Evolutionary conservation across 1,139 yeast species (phyloP), one percentile per base, ranked within the genome.

Genomic region (Lodderomyces jiufengensis): DNA sequence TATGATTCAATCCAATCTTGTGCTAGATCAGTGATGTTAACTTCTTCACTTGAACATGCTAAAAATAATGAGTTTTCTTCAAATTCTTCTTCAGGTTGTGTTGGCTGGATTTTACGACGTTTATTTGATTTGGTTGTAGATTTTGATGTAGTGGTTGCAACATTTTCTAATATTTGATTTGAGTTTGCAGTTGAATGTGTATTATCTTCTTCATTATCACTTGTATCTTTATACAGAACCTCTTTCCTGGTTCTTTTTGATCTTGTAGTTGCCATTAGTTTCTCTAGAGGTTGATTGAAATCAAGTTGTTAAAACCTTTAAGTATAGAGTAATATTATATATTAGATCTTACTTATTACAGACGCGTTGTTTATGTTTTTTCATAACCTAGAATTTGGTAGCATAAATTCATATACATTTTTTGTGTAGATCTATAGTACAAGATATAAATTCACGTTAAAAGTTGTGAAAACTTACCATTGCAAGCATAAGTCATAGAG

Each of bases 1-100:
- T 51, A 67, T 1, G 54, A 37, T 13, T 66, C 70, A 10, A 86
- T 51, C 95, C 95, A 87, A 28, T 76, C 80, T 12, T 76, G 59
- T 0, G 87, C 85, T 8, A 84, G 48, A 28, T 83, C 88, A 6
- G 66, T 67, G 5, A 80, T 60, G 9, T 77, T 76, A 1, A 73
- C 59, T 16, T 73, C 76, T 7, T 78, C 70, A 33, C 51, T 56
- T 9, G 67, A 57, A 26, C 84, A 59, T 0, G 82, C 76, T 41
- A 65, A 66, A 45, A 77, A 82, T 12, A 83, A 50, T 35, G 63
- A 60, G 41, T 78, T 78, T 33, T 79, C 80, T 32, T 66, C 66
- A 44, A 75, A 50, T 8, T 49, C 55, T 6, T 45, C 45, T 27
- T 42, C 44, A 25, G 40, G 34, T 26, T 37, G 34, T 23, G 22